Conservation (phyloP, 208 protist species). For the Naegleria lovaniensis region DNA sequence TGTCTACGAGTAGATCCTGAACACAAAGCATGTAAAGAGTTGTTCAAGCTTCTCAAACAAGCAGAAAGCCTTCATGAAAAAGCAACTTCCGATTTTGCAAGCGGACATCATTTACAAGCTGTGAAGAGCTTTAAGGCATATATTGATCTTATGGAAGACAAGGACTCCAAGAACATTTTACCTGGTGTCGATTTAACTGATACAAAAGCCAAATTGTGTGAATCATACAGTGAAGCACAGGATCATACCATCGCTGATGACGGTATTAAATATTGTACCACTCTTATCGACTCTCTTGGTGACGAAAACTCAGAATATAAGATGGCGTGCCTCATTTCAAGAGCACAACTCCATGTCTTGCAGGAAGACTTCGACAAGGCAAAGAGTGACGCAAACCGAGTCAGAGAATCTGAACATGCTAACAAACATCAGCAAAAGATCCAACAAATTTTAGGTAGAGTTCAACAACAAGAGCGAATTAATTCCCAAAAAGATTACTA, state of each 20-base stretch:
- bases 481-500: not conserved
- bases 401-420: not conserved
- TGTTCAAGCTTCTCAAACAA: not conserved
- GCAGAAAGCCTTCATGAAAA: not conserved
- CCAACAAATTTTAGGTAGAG: not conserved
- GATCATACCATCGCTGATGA: not conserved
- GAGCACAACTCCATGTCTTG: not conserved
- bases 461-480: not conserved
- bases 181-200: not conserved
- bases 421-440: not conserved
- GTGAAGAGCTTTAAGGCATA: not conserved
- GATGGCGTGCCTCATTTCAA: not conserved
- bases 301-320: not conserved
- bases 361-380: not conserved
- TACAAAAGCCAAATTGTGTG: not conserved
- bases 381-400: not conserved
- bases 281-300: not conserved
- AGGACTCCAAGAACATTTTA: not conserved
- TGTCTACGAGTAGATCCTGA: not conserved
- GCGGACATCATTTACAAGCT: not conserved
- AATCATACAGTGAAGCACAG: not conserved
- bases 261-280: not conserved
- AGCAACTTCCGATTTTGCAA: not conserved
- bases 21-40: not conserved
- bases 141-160: not conserved